Evolutionary conservation across 352 stramenopile species (phyloP).

Genomic region (Phytopythium helicoides): DNA sequence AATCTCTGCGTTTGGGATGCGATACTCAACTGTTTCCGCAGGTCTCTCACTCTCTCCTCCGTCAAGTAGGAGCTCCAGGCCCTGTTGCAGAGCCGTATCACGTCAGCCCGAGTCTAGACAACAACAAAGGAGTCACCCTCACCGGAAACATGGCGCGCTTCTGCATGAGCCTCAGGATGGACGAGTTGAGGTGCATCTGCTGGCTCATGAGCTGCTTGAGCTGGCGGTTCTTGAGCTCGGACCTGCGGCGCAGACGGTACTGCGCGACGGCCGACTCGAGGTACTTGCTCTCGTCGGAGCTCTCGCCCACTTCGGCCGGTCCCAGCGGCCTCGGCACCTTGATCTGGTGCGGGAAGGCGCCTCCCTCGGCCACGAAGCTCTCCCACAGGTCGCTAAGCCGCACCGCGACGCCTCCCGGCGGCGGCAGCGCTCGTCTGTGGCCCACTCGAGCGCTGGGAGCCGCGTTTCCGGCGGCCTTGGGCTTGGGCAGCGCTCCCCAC

Average conservation of each 20-base stretch:
- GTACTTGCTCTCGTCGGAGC: constrained; percentile 7
- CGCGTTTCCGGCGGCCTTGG: background rate
- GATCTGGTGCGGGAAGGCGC: background rate
- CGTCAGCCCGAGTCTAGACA: background rate
- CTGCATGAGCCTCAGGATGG: constrained; percentile 8
- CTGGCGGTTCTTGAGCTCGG: constrained; percentile 20
- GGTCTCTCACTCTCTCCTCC: background rate
- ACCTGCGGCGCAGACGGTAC: constrained; percentile 7
- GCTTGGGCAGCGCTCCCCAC: background rate
- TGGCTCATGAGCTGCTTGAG: constrained; percentile 12
- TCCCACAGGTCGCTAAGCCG: background rate
- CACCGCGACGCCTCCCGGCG: background rate
- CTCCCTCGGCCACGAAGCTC: background rate
- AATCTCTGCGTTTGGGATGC: constrained; percentile 2
- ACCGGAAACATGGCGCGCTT: constrained; percentile 15
- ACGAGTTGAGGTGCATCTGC: constrained; percentile 11
- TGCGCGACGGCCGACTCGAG: constrained; percentile 7
- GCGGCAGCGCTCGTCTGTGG: background rate
- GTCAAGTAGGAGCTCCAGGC: background rate
- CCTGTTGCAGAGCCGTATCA: background rate
- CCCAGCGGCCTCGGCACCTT: background rate
- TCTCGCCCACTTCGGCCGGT: background rate
- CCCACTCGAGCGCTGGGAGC: too few relatives aligned
- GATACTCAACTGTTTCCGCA: background rate
- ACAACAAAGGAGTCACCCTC: background rate